Base-by-base conservation (phyloP, 2,329 filamentous ascomycete genomes). In the Talaromyces sp. region DNA sequence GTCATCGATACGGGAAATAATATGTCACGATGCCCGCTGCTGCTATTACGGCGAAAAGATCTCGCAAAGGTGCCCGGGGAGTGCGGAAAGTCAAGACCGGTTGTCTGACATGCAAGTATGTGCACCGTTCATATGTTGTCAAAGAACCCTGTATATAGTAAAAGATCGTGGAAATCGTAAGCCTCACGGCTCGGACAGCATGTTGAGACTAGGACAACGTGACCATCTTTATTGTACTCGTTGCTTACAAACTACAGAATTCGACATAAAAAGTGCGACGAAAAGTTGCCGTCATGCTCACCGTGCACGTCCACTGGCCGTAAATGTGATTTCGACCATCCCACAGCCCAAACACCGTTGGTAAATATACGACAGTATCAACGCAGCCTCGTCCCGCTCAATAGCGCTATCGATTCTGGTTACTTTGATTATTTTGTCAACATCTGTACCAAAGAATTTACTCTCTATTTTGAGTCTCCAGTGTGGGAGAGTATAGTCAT, bases 231-330 rank as follows among this genome's bases (percentile, higher is more conserved):
- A 31, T 31, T 31, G 27, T 31, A 5, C 35, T 37, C 9, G 10
- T 37, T 37, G 13, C 35, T 37, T 19, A 63, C 52, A 58, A 33
- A 4, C 13, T 45, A 3, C 43, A 63, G 62, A 57, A 63, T 59
- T 9, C 31, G 62, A n/a, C 62, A 63, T 27, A 63, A 63, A 39
- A 63, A 63, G 62, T 63, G 62, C 54, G 62, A 63, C 33, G 62
- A 63, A 45, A 59, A 22, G 19, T 13, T 63, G 10, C 62, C 62
- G 11, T 63, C 62, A 6, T 63, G 62, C 43, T 59, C 54, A 14
- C 62, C 41, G 9, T 63, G 62, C 52, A 19, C 3, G 6, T 41
- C 62, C 16, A 63, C 62, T n/a, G 62, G 54, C 11, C 54, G 62
- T 24, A 63, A 63, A 48, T 48, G 45, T 48, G 45, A 48, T 24